These are phyloP conservation scores for Odontarrhena argentea DNA, from an alignment of 345 rosid genomes.

Conservation along the genomic window DNA sequence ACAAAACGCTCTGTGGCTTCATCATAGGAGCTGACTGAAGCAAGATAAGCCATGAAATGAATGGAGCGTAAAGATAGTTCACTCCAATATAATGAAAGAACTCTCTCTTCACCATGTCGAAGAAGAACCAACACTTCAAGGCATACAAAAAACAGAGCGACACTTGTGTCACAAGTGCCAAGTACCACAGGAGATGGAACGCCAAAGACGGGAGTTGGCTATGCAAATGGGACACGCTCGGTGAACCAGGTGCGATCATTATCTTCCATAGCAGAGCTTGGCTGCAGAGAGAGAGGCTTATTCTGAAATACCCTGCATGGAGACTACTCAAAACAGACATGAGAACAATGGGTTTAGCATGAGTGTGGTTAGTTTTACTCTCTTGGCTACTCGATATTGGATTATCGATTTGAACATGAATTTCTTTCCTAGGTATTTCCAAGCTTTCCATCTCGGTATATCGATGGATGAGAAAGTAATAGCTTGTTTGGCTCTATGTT, in stretches of 20 bases:
- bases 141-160: conserved; percentile 46
- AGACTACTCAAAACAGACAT: conserved; percentile 40
- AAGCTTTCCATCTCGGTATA: conserved; percentile 28
- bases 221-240: conserved; percentile 37
- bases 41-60: conserved; percentile 66
- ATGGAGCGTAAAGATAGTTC: conserved; percentile 69
- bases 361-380: conserved; percentile 7
- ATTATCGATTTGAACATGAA: conserved; percentile 30
- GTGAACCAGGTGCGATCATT: conserved; percentile 38
- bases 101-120: conserved; percentile 52
- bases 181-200: conserved; percentile 50
- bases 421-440: conserved; percentile 23
- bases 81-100: conserved; percentile 62
- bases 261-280: conserved; percentile 60
- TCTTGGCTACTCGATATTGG: conserved; percentile 19
- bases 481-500: conserved; percentile 19
- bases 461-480: background rate
- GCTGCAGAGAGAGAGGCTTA: conserved; percentile 56
- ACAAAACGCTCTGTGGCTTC: conserved; percentile 18
- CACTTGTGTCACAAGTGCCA: conserved; percentile 45
- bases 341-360: conserved; percentile 30
- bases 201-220: conserved; percentile 47
- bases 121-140: conserved; percentile 47
- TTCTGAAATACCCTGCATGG: conserved; percentile 62
- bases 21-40: conserved; percentile 60